Evolutionary conservation across 805 yeast species (phyloP).

Genomic region (Hanseniaspora lachancei): DNA sequence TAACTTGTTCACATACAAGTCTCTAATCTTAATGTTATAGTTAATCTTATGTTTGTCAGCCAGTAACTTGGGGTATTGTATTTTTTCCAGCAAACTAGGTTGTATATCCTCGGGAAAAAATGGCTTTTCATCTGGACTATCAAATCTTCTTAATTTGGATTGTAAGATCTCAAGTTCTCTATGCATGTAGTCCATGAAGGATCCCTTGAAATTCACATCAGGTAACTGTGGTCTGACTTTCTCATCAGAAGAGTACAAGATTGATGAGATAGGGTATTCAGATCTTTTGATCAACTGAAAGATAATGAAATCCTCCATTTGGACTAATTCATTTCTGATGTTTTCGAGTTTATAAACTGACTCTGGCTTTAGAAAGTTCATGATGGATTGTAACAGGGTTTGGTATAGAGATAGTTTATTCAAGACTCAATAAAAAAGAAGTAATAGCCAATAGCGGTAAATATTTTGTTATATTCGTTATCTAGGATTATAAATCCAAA

Average conservation of each 20-base stretch:
- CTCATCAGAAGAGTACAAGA: conserved; percentile 52
- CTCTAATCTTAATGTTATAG: conserved; percentile 56
- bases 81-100: conserved; percentile 62
- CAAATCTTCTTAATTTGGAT: conserved; percentile 74
- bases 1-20: conserved; percentile 56
- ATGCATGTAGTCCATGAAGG: conserved; percentile 78
- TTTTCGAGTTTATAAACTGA: conserved; percentile 68
- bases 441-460: too few species aligned
- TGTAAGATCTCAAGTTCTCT: conserved; percentile 61
- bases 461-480: too few species aligned
- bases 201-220: conserved; percentile 43
- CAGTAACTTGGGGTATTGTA: conserved; percentile 65
- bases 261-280: conserved; percentile 63
- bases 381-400: conserved; percentile 19
- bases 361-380: conserved; percentile 78
- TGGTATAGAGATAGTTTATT: too few species aligned
- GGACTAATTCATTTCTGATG: conserved; percentile 69
- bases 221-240: conserved; percentile 38
- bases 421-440: too few species aligned
- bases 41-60: conserved; percentile 67
- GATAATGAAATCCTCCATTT: conserved; percentile 94
- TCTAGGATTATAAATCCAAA: too few species aligned
- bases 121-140: conserved; percentile 89
- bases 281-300: conserved; percentile 88
- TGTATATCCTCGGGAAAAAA: conserved; percentile 61